phyloP scores from a whole-genome alignment of 768 basidiomycete species.

The Dacryopinax spathularia region DNA sequence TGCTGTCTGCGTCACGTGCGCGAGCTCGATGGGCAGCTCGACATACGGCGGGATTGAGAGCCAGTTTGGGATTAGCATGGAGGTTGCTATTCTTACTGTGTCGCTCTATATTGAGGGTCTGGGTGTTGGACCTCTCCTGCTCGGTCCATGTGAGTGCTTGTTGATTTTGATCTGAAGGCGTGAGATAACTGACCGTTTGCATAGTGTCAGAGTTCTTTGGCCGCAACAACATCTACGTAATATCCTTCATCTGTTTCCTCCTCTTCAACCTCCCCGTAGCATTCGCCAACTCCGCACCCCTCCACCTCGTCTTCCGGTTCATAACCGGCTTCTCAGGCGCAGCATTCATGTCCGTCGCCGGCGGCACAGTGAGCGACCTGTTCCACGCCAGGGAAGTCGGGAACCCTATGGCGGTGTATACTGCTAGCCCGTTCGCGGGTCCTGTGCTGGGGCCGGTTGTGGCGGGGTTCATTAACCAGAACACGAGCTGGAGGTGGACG shows the following conservation, averaged over 20 bases:
- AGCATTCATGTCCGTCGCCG: slow-evolving; percentile 48
- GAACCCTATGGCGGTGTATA: slow-evolving; percentile 43
- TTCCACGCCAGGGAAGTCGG: slow-evolving; percentile 41
- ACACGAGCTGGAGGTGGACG: slow-evolving; percentile 60
- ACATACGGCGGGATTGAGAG: not conserved
- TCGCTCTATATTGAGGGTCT: slow-evolving; percentile 33
- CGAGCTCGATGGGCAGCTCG: slow-evolving; percentile 22
- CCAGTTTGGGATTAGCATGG: slow-evolving; percentile 11
- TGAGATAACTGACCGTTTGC: not conserved
- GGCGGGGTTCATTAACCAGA: slow-evolving; percentile 38
- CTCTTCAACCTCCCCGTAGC: slow-evolving; percentile 55
- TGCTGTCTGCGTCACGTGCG: slow-evolving; percentile 23
- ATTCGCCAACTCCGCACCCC: slow-evolving; percentile 39
- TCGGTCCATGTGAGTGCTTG: slow-evolving; percentile 26
- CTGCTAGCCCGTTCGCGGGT: slow-evolving; percentile 41
- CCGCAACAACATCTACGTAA: slow-evolving; percentile 45
- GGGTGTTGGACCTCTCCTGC: slow-evolving; percentile 22
- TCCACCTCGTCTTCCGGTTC: slow-evolving; percentile 49
- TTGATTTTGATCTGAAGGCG: not conserved
- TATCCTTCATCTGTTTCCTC: slow-evolving; percentile 48
- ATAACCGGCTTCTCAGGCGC: slow-evolving; percentile 41
- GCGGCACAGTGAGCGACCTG: slow-evolving; percentile 46
- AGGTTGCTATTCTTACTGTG: slow-evolving; percentile 38
- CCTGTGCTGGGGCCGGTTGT: slow-evolving; percentile 45
- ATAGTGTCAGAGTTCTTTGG: slow-evolving; percentile 40